Evolutionary conservation across 2,329 filamentous ascomycete species (phyloP), one percentile per base, ranked within the genome.

Genomic region (Ascochyta rabiei): DNA sequence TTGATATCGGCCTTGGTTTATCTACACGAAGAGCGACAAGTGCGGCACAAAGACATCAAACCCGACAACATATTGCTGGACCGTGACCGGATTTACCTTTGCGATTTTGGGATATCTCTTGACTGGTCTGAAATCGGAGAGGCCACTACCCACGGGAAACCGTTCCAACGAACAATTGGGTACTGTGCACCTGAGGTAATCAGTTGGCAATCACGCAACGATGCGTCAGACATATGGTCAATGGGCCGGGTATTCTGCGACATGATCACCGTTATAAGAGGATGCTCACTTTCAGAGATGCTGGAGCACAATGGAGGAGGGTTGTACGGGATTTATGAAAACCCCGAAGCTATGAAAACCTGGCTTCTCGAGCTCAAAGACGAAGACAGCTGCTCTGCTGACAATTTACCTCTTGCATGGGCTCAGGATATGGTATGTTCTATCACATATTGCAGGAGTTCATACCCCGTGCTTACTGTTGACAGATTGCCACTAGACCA

Each of bases 231-330:
- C 23, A 21, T 45, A 0, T 45, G 42, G 42, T 35, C 42, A 24
- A 35, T 45, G 42, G 42, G 42, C 13, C 42, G 42, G 6, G 42
- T 45, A 2, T 35, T 45, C 15, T 45, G 42, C 31, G 42, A 45
- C 18, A 45, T 45, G 3, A 23, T 45, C 67, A 35, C 42, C 7
- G 42, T 45, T 15, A 28, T 28, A 12, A 28, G 10, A 3, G 26
- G 26, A 28, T 8, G 26, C 26, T 28, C 8, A 12, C 26, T 28
- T 28, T 12, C 26, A 12, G 26, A 28, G 26, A 28, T 28, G 26
- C 26, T 28, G 7, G 26, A 28, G 26, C 26, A 28, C 8, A 28
- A 9, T 28, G 26, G 26, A 28, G 26, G 26, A 28, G 26, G 26
- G 26, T 28, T 28, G 26, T 12, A 9, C 26, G 26, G 26, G 26